These are phyloP conservation scores for Hypsizygus ulmarius DNA, from an alignment of 1,284 basidiomycete species.

Conservation along the genomic window DNA sequence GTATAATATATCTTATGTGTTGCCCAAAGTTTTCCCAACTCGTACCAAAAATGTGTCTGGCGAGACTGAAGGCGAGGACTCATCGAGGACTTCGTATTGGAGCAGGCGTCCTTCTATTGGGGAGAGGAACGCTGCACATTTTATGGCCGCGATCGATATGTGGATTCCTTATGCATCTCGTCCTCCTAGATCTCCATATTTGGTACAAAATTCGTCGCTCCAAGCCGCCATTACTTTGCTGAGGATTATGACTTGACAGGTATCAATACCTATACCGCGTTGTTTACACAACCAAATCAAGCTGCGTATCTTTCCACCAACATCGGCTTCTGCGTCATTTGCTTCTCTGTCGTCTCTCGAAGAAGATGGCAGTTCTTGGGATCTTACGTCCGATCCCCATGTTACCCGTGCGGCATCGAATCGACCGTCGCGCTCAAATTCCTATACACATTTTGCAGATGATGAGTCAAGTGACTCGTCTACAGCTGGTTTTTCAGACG, in stretches of 20 bases:
- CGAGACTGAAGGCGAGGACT: slow-evolving; percentile 27
- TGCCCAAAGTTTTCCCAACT: slow-evolving; percentile 69
- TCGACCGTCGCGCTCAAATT: slow-evolving; percentile 50
- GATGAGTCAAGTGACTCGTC: slow-evolving; percentile 79
- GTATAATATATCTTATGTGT: slow-evolving; percentile 71
- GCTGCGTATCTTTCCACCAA: slow-evolving; percentile 67
- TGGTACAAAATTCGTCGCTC: slow-evolving; percentile 43
- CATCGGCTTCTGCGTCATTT: slow-evolving; percentile 54
- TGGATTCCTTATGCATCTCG: slow-evolving; percentile 66
- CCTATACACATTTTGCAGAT: slow-evolving; percentile 70
- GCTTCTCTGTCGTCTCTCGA: slow-evolving; percentile 74
- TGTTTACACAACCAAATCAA: slow-evolving; percentile 74
- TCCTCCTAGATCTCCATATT: slow-evolving; percentile 67
- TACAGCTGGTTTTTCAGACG: slow-evolving; percentile 52
- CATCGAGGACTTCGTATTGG: slow-evolving; percentile 34
- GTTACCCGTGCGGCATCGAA: slow-evolving; percentile 55
- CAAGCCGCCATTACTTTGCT: slow-evolving; percentile 1
- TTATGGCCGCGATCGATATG: slow-evolving; percentile 75
- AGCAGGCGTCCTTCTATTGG: slow-evolving; percentile 52
- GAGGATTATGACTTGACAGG: slow-evolving; percentile 34
- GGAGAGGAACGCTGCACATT: slow-evolving; percentile 58
- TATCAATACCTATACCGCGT: slow-evolving; percentile 71
- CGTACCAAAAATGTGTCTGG: slow-evolving; percentile 26
- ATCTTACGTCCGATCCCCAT: slow-evolving; percentile 72
- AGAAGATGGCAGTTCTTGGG: slow-evolving; percentile 66